Percentiles rank a stretch among this genome's conserved stretches.
These are phyloP conservation scores for Globisporangium barbulae DNA, from an alignment of 352 stramenopile genomes.

Conservation along the genomic window DNA sequence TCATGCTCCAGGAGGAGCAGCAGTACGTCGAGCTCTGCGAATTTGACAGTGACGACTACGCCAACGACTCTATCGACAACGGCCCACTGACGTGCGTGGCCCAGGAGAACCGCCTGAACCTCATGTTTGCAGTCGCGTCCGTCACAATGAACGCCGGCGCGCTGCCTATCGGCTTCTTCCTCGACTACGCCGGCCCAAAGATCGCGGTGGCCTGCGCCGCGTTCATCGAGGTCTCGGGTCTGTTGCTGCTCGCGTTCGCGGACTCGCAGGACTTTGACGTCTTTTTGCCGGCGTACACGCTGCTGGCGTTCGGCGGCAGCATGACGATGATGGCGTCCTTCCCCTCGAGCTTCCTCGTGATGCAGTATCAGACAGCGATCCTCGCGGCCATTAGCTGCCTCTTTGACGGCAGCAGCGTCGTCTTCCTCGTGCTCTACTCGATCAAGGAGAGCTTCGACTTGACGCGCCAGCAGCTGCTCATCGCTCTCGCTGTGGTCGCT, in stretches of 20 bases:
- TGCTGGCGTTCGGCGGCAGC: constrained; percentile 66
- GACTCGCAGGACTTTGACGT: constrained; percentile 76
- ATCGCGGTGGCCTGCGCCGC: constrained; percentile 45
- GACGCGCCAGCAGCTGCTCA: constrained; percentile 45
- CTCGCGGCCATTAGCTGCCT: constrained; percentile 76
- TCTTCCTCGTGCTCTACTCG: constrained; percentile 70
- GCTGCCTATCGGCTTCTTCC: constrained; percentile 74
- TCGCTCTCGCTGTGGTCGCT: constrained; percentile 43
- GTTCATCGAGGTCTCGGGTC: constrained; percentile 60
- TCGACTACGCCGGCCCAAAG: constrained; percentile 69
- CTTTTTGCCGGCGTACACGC: constrained; percentile 66
- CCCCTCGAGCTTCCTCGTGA: constrained; percentile 67
- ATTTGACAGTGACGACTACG: constrained; percentile 20
- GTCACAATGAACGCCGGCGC: constrained; percentile 77
- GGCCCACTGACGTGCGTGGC: constrained; percentile 37
- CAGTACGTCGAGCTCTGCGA: constrained; percentile 78
- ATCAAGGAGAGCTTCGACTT: constrained; percentile 44
- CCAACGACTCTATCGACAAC: constrained; percentile 14
- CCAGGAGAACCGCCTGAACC: constrained; percentile 86
- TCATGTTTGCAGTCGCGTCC: constrained; percentile 81
- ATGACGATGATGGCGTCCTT: constrained; percentile 84
- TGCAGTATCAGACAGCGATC: constrained; percentile 72
- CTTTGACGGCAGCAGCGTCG: constrained; percentile 70
- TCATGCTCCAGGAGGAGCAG: constrained; percentile 78
- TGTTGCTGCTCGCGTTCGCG: constrained; percentile 66